A percentile compares a stretch with the other conserved stretches of the same genome.
These are phyloP conservation scores for Dalechampia spathulata DNA, from an alignment of 441 rosid genomes.

Conservation along the genomic window DNA sequence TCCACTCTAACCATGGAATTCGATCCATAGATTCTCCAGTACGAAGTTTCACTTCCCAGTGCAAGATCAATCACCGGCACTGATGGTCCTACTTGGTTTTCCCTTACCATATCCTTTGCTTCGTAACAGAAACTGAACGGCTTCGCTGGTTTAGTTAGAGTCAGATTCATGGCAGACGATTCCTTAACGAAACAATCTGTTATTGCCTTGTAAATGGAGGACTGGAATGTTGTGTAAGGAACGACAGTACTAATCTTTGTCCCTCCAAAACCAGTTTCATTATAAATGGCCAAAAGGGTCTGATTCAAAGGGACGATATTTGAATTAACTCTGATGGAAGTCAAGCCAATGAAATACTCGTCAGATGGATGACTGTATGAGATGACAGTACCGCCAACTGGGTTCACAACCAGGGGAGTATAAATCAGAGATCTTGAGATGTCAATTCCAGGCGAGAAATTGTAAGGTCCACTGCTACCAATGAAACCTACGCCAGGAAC, in stretches of 20 bases:
- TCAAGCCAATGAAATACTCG: constrained; percentile 56
- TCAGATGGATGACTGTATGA: constrained; percentile 34
- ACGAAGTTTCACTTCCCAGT: constrained; percentile 34
- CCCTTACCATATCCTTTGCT: constrained; percentile 18
- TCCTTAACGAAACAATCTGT: constrained; percentile 25
- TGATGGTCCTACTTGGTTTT: constrained; percentile 47
- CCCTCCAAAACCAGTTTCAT: constrained; percentile 40
- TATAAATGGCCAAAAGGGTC: constrained; percentile 28
- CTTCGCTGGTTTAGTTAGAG: constrained; percentile 23
- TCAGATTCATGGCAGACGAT: constrained; percentile 34
- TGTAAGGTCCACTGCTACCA: constrained; percentile 42
- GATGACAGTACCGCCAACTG: constrained; percentile 39
- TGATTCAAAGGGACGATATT: constrained; percentile 29
- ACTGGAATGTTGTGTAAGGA: constrained; percentile 44
- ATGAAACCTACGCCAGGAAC: constrained; percentile 34
- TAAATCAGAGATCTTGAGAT: constrained; percentile 20
- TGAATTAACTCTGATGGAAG: constrained; percentile 26
- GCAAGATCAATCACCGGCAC: constrained; percentile 52
- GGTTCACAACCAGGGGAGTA: constrained; percentile 42
- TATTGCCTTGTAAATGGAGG: constrained; percentile 43
- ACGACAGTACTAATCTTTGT: constrained; percentile 65
- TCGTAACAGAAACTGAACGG: constrained; percentile 52
- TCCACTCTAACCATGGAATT: constrained; percentile 57
- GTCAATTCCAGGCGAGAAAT: too few relatives aligned
- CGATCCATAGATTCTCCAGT: constrained; percentile 54